These are phyloP conservation scores for Daldinia vernicosa DNA, from an alignment of 495 filamentous ascomycete genomes.

Conservation along the genomic window DNA sequence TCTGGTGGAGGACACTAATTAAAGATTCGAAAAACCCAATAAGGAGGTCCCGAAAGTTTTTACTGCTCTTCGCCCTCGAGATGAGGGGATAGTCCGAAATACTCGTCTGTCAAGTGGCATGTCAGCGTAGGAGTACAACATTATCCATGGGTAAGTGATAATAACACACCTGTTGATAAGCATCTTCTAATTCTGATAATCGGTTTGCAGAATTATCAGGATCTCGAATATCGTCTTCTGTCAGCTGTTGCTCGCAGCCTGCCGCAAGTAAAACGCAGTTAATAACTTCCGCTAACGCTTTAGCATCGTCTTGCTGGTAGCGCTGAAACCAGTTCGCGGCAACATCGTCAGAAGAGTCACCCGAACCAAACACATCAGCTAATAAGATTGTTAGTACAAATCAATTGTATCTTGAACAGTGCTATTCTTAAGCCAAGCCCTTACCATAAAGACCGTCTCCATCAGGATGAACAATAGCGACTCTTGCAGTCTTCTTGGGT, in stretches of 20 bases:
- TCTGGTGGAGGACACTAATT: slow-evolving; percentile 76
- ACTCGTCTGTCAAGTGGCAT: slow-evolving; percentile 59
- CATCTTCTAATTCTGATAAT: slow-evolving; percentile 80
- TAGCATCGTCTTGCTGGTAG: slow-evolving; percentile 72
- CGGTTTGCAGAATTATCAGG: slow-evolving; percentile 77
- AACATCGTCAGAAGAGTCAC: slow-evolving; percentile 73
- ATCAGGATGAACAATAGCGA: slow-evolving; percentile 59
- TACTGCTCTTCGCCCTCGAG: slow-evolving; percentile 74
- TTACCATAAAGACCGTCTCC: slow-evolving; percentile 81
- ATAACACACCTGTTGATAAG: slow-evolving; percentile 71
- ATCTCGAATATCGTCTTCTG: slow-evolving; percentile 81
- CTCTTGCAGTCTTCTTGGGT: slow-evolving; percentile 66
- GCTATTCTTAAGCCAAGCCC: slow-evolving; percentile 32
- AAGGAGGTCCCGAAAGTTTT: slow-evolving; percentile 78
- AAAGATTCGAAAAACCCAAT: slow-evolving; percentile 79
- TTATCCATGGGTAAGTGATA: background rate
- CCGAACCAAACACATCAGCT: slow-evolving; percentile 86
- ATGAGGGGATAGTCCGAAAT: slow-evolving; percentile 94
- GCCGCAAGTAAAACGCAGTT: slow-evolving; percentile 88
- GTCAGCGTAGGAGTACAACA: slow-evolving; percentile 33
- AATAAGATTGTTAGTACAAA: slow-evolving; percentile 40
- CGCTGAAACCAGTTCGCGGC: slow-evolving; percentile 79
- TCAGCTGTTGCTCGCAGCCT: slow-evolving; percentile 79
- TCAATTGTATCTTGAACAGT: background rate
- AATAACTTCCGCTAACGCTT: slow-evolving; percentile 81